Evolutionary conservation across 1,284 basidiomycete species (phyloP).

Genomic region (Tilletia caries): DNA sequence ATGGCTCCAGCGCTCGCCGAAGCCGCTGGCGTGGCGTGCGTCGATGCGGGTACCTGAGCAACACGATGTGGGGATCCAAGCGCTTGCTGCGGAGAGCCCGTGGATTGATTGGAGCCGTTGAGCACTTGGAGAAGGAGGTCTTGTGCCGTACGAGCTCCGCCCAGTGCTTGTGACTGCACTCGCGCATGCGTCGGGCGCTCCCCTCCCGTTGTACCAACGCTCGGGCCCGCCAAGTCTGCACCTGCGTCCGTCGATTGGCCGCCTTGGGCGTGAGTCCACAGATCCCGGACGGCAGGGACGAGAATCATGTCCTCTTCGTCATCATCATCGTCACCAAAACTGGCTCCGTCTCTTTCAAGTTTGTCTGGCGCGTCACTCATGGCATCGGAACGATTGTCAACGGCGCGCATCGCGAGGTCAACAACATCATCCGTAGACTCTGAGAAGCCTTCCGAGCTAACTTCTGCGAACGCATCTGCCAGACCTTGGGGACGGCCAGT

Average conservation of each 20-base stretch:
- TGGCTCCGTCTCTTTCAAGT: slow-evolving; percentile 22
- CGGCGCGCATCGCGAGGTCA: slow-evolving; percentile 44
- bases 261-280: slow-evolving; percentile 20
- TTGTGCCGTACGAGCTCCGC: slow-evolving; percentile 20
- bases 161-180: not conserved
- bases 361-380: slow-evolving; percentile 7
- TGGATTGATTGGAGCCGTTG: slow-evolving; percentile 16
- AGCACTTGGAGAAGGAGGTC: slow-evolving; percentile 32
- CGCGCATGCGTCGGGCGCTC: slow-evolving; percentile 4
- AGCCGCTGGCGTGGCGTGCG: not conserved
- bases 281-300: slow-evolving; percentile 18
- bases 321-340: slow-evolving; percentile 23
- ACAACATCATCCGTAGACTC: slow-evolving; percentile 40
- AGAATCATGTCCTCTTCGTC: slow-evolving; percentile 25
- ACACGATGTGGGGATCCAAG: not conserved
- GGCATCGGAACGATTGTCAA: slow-evolving; percentile 21
- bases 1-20: not conserved
- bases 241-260: not conserved
- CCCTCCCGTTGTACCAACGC: slow-evolving; percentile 17
- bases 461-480: not conserved
- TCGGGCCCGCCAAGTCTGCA: not conserved
- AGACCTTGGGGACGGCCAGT: not conserved
- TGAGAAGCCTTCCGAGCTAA: slow-evolving; percentile 21
- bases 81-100: not conserved
- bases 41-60: not conserved